Percentiles rank a stretch among this genome's conserved stretches.
These are phyloP conservation scores for Pseudopyricularia javanii DNA, from an alignment of 2,329 filamentous ascomycete genomes.

Conservation along the genomic window DNA sequence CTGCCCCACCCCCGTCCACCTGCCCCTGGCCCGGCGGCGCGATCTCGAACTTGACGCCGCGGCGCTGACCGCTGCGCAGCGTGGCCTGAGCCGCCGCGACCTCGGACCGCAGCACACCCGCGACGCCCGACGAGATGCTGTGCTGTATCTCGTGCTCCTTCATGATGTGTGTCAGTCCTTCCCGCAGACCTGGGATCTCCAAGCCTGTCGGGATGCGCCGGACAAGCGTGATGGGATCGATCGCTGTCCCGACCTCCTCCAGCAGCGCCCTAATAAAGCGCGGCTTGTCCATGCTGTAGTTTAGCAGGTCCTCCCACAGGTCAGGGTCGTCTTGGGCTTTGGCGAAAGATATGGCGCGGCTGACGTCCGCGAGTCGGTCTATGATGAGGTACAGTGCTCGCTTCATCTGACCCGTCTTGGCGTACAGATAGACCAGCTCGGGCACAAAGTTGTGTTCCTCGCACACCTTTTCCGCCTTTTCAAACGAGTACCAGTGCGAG, in stretches of 20 bases:
- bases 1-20: conserved; percentile 11
- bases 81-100: conserved; percentile 74
- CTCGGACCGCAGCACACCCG: conserved; percentile 75
- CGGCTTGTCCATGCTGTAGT: conserved; percentile 97
- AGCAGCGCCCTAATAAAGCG: conserved; percentile 85
- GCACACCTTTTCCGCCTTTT: conserved; percentile 66
- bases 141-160: conserved; percentile 93
- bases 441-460: conserved; percentile 71
- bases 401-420: conserved; percentile 90
- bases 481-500: conserved; percentile 80
- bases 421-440: conserved; percentile 90
- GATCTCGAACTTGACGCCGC: conserved; percentile 83
- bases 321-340: conserved; percentile 88
- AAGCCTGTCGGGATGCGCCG: conserved; percentile 84
- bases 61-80: conserved; percentile 66
- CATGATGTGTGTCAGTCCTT: conserved; percentile 82
- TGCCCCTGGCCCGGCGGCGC: conserved; percentile 28
- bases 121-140: conserved; percentile 83
- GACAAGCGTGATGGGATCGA: conserved; percentile 84
- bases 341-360: conserved; percentile 85
- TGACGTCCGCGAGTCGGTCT: conserved; percentile 80
- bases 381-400: conserved; percentile 87
- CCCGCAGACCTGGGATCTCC: conserved; percentile 79
- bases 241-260: conserved; percentile 86
- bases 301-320: conserved; percentile 86